These are phyloP conservation scores for Colletotrichum chlorophyti DNA, from an alignment of 2,329 filamentous ascomycete species.

Conservation along the genomic window DNA sequence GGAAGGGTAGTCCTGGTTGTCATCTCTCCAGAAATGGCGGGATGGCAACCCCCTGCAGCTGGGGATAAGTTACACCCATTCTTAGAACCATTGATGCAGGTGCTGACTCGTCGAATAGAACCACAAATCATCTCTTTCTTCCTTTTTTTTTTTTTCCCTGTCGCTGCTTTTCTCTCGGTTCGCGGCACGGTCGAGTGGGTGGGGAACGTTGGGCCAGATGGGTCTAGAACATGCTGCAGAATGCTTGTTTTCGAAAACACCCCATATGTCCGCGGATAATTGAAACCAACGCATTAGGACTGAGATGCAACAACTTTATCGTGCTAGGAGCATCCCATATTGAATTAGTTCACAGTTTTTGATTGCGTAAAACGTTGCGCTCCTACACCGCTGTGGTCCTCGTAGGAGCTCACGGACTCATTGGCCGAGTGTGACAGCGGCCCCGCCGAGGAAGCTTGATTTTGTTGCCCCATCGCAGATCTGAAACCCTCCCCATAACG, in stretches of 20 bases:
- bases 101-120: conserved; percentile 34
- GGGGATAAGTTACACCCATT: conserved; percentile 56
- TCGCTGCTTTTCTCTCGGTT: too few species aligned
- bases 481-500: conserved; percentile 24
- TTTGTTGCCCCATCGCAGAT: conserved; percentile 4
- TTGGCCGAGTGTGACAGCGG: conserved; percentile 3
- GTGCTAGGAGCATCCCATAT: conserved; percentile 4
- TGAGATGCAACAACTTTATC: background rate
- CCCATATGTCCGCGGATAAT: background rate
- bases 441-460: conserved; percentile 23
- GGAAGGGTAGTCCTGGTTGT: conserved; percentile 55
- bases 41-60: conserved; percentile 52
- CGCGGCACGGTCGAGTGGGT: too few species aligned
- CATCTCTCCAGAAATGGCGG: conserved; percentile 57
- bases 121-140: background rate
- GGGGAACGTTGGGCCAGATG: background rate
- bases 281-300: conserved; percentile 7
- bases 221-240: conserved; percentile 7
- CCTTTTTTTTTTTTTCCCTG: too few species aligned
- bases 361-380: background rate
- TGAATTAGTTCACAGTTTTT: background rate
- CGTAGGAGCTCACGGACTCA: background rate
- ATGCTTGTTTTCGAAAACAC: background rate
- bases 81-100: background rate
- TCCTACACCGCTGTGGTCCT: too few species aligned